Evolutionary conservation across 2,329 filamentous ascomycete species (phyloP).

Genomic region (Neopestalotiopsis sp.): DNA sequence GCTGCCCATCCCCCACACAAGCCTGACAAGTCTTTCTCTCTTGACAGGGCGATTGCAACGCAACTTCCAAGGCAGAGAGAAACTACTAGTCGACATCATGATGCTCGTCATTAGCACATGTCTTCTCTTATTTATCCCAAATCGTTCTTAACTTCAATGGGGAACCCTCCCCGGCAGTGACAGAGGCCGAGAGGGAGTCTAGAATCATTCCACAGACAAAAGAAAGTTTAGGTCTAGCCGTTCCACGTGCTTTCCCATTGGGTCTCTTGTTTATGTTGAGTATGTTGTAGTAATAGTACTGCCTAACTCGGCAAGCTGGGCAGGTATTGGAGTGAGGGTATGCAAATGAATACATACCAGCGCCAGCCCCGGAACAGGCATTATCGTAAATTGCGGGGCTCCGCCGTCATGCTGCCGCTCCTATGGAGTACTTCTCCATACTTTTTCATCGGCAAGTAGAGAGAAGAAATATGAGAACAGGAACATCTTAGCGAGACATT

Average conservation of each 20-base stretch:
- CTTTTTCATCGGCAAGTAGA: not conserved
- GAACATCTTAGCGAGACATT: not conserved
- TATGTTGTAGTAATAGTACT: not conserved
- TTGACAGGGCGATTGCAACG: not conserved
- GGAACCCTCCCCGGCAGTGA: not conserved
- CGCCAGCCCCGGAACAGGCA: conserved; percentile 9
- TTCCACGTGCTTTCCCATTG: not conserved
- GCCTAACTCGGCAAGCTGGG: not conserved
- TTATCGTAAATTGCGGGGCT: conserved; percentile 16
- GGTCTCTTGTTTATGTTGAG: not conserved
- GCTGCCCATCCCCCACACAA: not conserved
- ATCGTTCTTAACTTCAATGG: no score
- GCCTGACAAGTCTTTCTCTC: not conserved
- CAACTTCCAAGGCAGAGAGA: conserved; percentile 8
- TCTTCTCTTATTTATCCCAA: not conserved
- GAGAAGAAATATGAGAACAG: not conserved
- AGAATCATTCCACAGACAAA: not conserved
- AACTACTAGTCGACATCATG: not conserved
- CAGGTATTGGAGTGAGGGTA: not conserved
- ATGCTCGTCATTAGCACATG: not conserved
- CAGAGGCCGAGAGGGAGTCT: not conserved
- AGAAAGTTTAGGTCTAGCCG: not conserved
- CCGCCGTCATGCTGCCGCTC: conserved; percentile 6
- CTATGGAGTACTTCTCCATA: not conserved
- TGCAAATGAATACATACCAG: not conserved